phyloP scores from a whole-genome alignment of 2,329 filamentous ascomycete species.

The Drechslerella coelobrocha region DNA sequence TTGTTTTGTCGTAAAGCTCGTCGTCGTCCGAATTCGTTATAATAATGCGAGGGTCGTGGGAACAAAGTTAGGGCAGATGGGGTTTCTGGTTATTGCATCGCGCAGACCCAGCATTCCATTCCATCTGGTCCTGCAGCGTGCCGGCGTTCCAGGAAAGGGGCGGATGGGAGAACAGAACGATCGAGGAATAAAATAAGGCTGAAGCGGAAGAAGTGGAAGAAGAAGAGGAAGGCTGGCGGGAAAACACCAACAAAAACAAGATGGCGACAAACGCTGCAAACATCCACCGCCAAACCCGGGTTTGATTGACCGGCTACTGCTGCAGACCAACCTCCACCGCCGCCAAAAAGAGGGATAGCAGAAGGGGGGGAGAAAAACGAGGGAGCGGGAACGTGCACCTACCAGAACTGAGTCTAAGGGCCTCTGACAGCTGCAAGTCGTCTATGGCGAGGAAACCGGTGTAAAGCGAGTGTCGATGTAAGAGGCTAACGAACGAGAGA shows the following conservation, averaged over 20 bases:
- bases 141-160: background rate
- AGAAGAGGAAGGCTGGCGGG: constrained; percentile 4
- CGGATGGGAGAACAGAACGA: background rate
- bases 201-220: background rate
- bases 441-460: constrained; percentile 5
- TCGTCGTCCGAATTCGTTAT: background rate
- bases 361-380: background rate
- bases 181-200: constrained; percentile 12
- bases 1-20: background rate
- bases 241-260: constrained; percentile 15
- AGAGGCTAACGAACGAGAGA: constrained; percentile 13
- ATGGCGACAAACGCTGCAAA: constrained; percentile 12
- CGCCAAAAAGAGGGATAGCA: constrained; percentile 3
- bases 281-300: constrained; percentile 11
- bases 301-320: too few species aligned
- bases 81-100: background rate
- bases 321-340: constrained; percentile 10
- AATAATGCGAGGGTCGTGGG: background rate
- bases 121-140: background rate
- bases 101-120: constrained; percentile 35
- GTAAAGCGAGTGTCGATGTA: constrained; percentile 42
- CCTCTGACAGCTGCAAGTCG: background rate
- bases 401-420: background rate
- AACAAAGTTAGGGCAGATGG: background rate
- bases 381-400: background rate